A percentile compares a stretch with the other conserved stretches of the same genome.
Conservation (phyloP, 257 asterid species). For the Solanum pinnatisectum region DNA sequence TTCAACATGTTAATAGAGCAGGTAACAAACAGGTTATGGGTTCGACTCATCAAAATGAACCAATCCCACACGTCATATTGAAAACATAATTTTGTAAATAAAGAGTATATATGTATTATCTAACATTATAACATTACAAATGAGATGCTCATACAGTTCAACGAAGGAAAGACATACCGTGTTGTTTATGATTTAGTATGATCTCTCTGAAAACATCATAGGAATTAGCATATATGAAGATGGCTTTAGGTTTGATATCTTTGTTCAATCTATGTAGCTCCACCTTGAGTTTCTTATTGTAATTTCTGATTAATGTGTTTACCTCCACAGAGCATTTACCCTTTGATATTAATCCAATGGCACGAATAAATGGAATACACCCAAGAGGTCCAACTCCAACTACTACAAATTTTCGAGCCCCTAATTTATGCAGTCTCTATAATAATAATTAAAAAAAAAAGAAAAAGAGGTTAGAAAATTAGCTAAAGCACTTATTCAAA, state of each 20-base stretch:
- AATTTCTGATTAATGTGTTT: constrained; percentile 21
- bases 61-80: neutral
- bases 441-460: neutral
- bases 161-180: constrained; percentile 11
- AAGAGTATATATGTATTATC: neutral
- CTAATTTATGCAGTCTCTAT: constrained; percentile 28
- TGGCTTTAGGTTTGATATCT: constrained; percentile 12
- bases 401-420: constrained; percentile 39
- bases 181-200: constrained; percentile 7
- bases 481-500: neutral
- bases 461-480: neutral
- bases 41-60: too few relatives aligned
- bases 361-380: constrained; percentile 45
- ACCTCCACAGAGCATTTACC: constrained; percentile 28
- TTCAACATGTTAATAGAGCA: neutral
- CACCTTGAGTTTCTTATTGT: constrained; percentile 25
- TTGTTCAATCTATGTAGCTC: constrained; percentile 18
- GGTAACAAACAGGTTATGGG: neutral
- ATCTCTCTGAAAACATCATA: constrained; percentile 31
- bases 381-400: constrained; percentile 51
- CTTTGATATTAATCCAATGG: constrained; percentile 18
- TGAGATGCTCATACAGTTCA: neutral
- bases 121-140: neutral
- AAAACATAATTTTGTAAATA: neutral
- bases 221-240: constrained; percentile 36